Conservation (phyloP, 164 flowering plant genomes). For the Buxus sempervirens region DNA sequence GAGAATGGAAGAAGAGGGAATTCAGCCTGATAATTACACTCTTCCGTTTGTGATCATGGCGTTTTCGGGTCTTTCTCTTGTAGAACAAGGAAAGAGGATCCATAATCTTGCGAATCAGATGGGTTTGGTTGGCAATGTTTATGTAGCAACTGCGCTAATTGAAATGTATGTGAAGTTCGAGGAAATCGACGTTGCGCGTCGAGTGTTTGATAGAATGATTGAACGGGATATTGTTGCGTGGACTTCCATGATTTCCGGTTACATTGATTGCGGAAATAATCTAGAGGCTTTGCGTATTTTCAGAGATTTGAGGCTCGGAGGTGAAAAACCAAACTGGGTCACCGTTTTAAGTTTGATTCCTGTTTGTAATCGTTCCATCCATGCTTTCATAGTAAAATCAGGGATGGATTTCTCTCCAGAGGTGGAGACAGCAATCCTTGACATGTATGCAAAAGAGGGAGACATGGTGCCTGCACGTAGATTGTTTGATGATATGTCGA, state of each 20-base stretch:
- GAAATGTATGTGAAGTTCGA: constrained; percentile 21
- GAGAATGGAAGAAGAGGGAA: constrained; percentile 21
- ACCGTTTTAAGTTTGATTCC: constrained; percentile 24
- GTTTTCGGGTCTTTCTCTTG: constrained; percentile 14
- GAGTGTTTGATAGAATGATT: constrained; percentile 28
- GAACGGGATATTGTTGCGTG: constrained; percentile 31
- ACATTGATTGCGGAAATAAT: constrained; percentile 11
- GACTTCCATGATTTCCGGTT: constrained; percentile 31
- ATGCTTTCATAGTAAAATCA: constrained; percentile 20
- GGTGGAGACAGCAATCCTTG: constrained; percentile 24
- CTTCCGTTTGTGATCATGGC: constrained; percentile 33
- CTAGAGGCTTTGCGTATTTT: constrained; percentile 12
- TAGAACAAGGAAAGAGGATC: constrained; percentile 21
- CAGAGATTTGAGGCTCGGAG: constrained; percentile 24
- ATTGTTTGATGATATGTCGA: constrained; percentile 17
- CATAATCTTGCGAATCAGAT: constrained; percentile 13
- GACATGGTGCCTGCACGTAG: constrained; percentile 7
- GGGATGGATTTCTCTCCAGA: constrained; percentile 20
- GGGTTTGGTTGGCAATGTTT: constrained; percentile 20
- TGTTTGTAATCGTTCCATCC: constrained; percentile 17
- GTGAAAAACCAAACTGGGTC: constrained; percentile 20
- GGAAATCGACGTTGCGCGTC: constrained; percentile 16
- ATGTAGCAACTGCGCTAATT: constrained; percentile 24
- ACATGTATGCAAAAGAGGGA: constrained; percentile 28
- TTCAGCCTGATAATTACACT: constrained; percentile 26